These are phyloP conservation scores for Verticillium klebahnii DNA, from an alignment of 2,329 filamentous ascomycete genomes.

Conservation along the genomic window DNA sequence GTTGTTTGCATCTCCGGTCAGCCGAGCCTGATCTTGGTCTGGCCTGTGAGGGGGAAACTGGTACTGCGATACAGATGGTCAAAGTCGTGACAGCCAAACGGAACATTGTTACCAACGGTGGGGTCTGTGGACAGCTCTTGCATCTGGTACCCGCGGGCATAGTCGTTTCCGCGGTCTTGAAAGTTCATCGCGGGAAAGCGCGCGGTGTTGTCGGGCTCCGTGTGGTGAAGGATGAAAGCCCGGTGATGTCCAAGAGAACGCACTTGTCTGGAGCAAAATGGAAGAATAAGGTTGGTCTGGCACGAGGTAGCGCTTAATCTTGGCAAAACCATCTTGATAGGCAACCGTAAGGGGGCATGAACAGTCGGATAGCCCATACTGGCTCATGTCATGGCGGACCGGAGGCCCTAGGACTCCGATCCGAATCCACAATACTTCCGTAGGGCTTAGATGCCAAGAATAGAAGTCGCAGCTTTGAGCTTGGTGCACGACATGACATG, in stretches of 20 bases:
- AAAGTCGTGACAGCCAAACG: neutral
- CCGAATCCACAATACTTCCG: neutral
- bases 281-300: neutral
- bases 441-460: no score
- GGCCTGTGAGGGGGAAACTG: conserved; percentile 49
- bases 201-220: neutral
- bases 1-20: conserved; percentile 33
- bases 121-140: neutral
- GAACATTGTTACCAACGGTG: neutral
- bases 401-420: neutral
- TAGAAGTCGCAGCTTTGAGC: no score
- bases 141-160: neutral
- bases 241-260: neutral
- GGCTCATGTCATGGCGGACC: neutral
- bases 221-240: neutral
- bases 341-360: neutral
- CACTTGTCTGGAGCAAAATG: neutral
- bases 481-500: no score
- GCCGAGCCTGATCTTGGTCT: conserved; percentile 46
- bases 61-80: conserved; percentile 35
- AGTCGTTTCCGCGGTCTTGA: neutral
- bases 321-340: neutral
- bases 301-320: neutral
- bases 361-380: no score
- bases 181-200: neutral